Conservation (phyloP, 2,329 filamentous ascomycete species). For the Laburnicola sp. region DNA sequence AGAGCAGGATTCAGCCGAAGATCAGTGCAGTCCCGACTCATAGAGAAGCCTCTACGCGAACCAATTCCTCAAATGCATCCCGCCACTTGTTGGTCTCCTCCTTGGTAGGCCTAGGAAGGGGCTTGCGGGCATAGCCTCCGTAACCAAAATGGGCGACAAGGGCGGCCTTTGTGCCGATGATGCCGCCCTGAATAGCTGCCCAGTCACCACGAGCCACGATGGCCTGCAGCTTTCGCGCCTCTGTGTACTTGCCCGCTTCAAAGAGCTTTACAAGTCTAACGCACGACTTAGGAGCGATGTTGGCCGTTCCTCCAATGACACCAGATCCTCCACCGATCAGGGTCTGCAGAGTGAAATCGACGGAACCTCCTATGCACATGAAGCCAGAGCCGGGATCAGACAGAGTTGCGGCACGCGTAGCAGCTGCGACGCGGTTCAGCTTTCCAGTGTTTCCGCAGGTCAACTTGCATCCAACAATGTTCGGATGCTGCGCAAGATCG, state of each 20-base stretch:
- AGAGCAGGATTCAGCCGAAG: slow-evolving; percentile 9
- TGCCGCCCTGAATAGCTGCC: slow-evolving; percentile 69
- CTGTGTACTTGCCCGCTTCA: slow-evolving; percentile 59
- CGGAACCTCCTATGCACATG: slow-evolving; percentile 71
- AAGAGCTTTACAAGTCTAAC: slow-evolving; percentile 64
- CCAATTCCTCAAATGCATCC: slow-evolving; percentile 51
- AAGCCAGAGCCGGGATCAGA: slow-evolving; percentile 57
- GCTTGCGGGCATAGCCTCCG: slow-evolving; percentile 63
- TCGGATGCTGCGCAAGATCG: slow-evolving; percentile 62
- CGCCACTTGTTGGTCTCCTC: slow-evolving; percentile 47
- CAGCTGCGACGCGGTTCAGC: slow-evolving; percentile 62
- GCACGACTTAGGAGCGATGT: slow-evolving; percentile 69
- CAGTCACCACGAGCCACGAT: slow-evolving; percentile 69
- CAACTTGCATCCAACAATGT: slow-evolving; percentile 70
- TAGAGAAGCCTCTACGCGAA: slow-evolving; percentile 47
- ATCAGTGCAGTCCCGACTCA: slow-evolving; percentile 15
- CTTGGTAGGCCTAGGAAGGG: slow-evolving; percentile 56
- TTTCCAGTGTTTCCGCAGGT: slow-evolving; percentile 73
- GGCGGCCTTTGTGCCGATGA: slow-evolving; percentile 69
- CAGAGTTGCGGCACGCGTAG: slow-evolving; percentile 48
- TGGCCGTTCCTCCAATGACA: slow-evolving; percentile 71
- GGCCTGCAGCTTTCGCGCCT: slow-evolving; percentile 67
- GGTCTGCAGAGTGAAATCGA: slow-evolving; percentile 73
- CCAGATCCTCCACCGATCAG: slow-evolving; percentile 71
- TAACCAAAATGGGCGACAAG: slow-evolving; percentile 66